Conservation (phyloP, 257 asterid genomes). For the Solanum infundibuliforme region DNA sequence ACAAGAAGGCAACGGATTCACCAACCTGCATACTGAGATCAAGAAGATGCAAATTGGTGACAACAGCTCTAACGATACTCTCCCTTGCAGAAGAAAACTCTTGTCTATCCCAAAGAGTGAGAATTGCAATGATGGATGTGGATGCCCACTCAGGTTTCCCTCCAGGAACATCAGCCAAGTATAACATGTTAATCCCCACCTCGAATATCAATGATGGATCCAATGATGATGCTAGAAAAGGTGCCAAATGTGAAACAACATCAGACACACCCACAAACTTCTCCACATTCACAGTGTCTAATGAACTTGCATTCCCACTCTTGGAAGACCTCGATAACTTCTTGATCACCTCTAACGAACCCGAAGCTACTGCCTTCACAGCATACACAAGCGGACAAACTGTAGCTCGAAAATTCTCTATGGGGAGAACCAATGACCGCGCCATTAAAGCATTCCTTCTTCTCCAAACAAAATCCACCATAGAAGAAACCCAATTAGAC, state of each 20-base stretch:
- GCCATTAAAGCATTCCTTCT: constrained; percentile 62
- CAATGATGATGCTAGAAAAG: constrained; percentile 69
- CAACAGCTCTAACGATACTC: constrained; percentile 88
- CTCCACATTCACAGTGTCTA: constrained; percentile 48
- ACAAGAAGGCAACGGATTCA: neutral
- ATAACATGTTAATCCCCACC: constrained; percentile 85
- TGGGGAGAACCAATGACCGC: constrained; percentile 59
- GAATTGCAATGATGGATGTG: constrained; percentile 67
- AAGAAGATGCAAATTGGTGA: constrained; percentile 78
- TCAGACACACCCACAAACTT: constrained; percentile 76
- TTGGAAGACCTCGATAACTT: constrained; percentile 61
- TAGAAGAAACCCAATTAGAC: constrained; percentile 69
- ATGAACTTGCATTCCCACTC: constrained; percentile 14
- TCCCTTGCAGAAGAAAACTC: constrained; percentile 89
- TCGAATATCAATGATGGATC: constrained; percentile 85
- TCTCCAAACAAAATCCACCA: constrained; percentile 75
- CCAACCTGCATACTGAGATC: constrained; percentile 90
- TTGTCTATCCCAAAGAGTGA: constrained; percentile 91
- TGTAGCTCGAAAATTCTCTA: constrained; percentile 73
- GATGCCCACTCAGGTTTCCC: constrained; percentile 98
- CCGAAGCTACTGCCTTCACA: constrained; percentile 75
- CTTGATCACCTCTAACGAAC: constrained; percentile 58
- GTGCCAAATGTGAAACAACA: constrained; percentile 82
- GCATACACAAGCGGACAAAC: constrained; percentile 69
- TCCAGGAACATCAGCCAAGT: constrained; percentile 90